Evolutionary conservation across 306 rosid species (phyloP).

Genomic region (Malus orientalis): DNA sequence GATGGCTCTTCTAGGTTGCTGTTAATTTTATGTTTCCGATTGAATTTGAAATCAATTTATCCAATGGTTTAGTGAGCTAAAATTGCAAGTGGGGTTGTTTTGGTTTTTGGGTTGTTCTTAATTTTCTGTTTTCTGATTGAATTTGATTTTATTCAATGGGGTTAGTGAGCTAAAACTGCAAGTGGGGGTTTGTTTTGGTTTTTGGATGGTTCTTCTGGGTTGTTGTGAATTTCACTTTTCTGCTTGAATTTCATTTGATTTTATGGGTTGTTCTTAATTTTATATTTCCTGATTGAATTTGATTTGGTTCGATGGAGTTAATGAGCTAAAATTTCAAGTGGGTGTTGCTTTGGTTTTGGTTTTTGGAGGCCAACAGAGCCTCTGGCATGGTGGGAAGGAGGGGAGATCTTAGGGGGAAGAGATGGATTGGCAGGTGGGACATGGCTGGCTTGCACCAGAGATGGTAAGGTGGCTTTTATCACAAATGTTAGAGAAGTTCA

Average conservation of each 20-base stretch:
- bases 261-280: no score
- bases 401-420: constrained; percentile 54
- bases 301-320: background rate
- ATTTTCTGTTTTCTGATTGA: background rate
- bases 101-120: background rate
- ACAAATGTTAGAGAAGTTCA: constrained; percentile 63
- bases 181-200: constrained; percentile 1
- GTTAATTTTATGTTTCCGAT: no score
- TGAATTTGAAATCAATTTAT: background rate
- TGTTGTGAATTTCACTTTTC: no score
- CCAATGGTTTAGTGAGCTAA: background rate
- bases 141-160: background rate
- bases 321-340: background rate
- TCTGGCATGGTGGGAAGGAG: constrained; percentile 65
- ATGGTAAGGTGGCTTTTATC: constrained; percentile 59
- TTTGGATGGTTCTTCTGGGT: background rate
- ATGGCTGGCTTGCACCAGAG: constrained; percentile 51
- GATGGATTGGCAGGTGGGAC: constrained; percentile 68
- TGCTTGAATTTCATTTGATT: background rate
- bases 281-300: no score
- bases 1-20: no score
- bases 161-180: background rate
- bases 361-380: constrained; percentile 43
- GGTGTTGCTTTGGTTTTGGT: background rate
- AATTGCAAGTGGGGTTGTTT: background rate